Conservation (phyloP, 352 stramenopile genomes). For the Thraustochytrium striatum region DNA sequence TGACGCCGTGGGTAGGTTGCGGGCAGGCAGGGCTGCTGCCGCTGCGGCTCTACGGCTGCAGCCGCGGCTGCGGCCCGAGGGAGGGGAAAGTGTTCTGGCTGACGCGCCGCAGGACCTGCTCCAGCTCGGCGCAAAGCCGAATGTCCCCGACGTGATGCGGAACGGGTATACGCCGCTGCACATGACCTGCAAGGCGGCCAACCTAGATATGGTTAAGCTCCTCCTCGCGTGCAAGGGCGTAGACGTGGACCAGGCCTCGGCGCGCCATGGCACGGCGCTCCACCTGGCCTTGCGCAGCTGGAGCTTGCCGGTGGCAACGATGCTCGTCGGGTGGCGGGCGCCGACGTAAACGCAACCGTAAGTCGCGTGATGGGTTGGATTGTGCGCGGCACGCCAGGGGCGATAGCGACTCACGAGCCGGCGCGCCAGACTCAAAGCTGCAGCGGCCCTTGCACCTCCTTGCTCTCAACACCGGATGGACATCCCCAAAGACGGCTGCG, state of each 20-base stretch:
- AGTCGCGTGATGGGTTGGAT: too few species aligned
- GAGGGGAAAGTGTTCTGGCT: neutral
- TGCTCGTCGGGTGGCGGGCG: neutral
- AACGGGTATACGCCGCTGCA: neutral
- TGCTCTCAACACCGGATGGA: neutral
- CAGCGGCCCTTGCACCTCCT: neutral
- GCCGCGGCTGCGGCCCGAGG: too few species aligned
- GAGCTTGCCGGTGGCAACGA: neutral
- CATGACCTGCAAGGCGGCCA: neutral
- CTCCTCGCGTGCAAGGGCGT: neutral
- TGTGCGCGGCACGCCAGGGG: too few species aligned
- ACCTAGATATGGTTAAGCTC: neutral
- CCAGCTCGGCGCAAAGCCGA: neutral
- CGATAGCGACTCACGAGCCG: too few species aligned
- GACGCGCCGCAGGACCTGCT: neutral
- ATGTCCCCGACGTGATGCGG: neutral
- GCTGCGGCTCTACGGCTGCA: neutral
- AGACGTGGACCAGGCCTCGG: neutral
- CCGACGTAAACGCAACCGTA: neutral
- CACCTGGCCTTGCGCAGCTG: neutral
- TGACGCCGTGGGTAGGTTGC: neutral
- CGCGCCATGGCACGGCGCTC: neutral
- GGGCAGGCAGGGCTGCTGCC: neutral
- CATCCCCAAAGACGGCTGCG: neutral
- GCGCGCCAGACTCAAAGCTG: neutral